Evolutionary conservation across 805 yeast genomes (phyloP).

Genomic region (Yarrowia deformans): DNA sequence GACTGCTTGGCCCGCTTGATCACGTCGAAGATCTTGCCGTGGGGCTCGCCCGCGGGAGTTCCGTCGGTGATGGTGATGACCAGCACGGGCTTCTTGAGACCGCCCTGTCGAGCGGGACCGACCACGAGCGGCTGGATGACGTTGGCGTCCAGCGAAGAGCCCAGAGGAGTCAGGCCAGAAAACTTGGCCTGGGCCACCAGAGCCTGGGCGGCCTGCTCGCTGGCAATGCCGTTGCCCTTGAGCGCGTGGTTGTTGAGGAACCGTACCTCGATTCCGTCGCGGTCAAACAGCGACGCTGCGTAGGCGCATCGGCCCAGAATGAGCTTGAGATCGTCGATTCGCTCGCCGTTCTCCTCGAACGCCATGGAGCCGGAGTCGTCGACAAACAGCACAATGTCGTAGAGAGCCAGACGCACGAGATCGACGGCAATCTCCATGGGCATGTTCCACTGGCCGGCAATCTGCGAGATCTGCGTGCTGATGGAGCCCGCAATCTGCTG

Average conservation of each 20-base stretch:
- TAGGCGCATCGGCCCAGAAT: constrained; percentile 47
- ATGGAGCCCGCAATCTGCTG: constrained; percentile 46
- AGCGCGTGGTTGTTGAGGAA: constrained; percentile 46
- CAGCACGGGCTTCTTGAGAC: constrained; percentile 47
- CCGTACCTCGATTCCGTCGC: constrained; percentile 48
- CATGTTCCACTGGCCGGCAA: constrained; percentile 46
- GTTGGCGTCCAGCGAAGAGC: constrained; percentile 45
- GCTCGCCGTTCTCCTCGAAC: constrained; percentile 49
- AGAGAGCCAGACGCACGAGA: constrained; percentile 47
- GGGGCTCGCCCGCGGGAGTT: constrained; percentile 49
- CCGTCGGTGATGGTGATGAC: constrained; percentile 49
- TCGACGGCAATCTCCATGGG: constrained; percentile 49
- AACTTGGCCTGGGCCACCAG: constrained; percentile 45
- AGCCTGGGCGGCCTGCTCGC: constrained; percentile 45
- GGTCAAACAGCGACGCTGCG: constrained; percentile 48
- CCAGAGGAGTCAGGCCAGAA: constrained; percentile 48
- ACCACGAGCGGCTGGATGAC: constrained; percentile 48
- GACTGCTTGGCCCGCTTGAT: constrained; percentile 45
- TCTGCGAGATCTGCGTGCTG: constrained; percentile 42
- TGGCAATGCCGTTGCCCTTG: constrained; percentile 45
- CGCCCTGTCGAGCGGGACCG: constrained; percentile 44
- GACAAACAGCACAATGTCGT: constrained; percentile 48
- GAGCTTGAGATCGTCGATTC: constrained; percentile 49
- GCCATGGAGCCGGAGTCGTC: constrained; percentile 51
- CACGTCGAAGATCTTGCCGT: constrained; percentile 44